phyloP scores from a whole-genome alignment of 148 eudicot genomes.

The Selenicereus undatus region DNA sequence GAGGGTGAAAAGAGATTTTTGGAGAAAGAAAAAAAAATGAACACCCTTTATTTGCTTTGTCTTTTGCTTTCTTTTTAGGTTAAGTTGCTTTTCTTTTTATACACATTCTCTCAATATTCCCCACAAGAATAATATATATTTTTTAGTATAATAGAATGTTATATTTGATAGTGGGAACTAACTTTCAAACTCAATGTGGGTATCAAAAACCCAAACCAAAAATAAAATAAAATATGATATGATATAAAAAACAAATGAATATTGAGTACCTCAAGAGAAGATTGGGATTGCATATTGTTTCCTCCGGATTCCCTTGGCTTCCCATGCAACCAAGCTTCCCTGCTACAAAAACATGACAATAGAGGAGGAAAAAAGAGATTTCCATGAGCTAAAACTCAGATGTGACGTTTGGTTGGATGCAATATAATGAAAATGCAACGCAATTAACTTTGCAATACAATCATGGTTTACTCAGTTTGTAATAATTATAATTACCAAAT shows the following conservation, averaged over 20 bases:
- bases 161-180: conserved; percentile 14
- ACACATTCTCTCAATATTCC: conserved; percentile 33
- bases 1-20: not conserved
- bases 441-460: too few relatives aligned
- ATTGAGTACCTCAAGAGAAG: conserved; percentile 62
- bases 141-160: conserved; percentile 9
- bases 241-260: not conserved
- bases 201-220: conserved; percentile 3
- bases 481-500: too few relatives aligned
- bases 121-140: conserved; percentile 26
- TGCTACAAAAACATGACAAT: conserved; percentile 43
- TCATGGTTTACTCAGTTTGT: too few relatives aligned
- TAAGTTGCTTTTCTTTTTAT: conserved; percentile 30
- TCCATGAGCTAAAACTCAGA: conserved; percentile 27
- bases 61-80: conserved; percentile 28
- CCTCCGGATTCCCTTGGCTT: conserved; percentile 53
- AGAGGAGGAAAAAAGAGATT: conserved; percentile 27
- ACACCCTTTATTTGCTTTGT: conserved; percentile 6
- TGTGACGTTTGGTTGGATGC: too few relatives aligned
- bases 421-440: too few relatives aligned
- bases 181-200: conserved; percentile 21
- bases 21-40: not conserved
- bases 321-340: conserved; percentile 93
- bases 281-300: conserved; percentile 44
- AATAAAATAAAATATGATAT: not conserved